Evolutionary conservation across 2,329 filamentous ascomycete genomes (phyloP).

Genomic region (Ophiostoma sp.): DNA sequence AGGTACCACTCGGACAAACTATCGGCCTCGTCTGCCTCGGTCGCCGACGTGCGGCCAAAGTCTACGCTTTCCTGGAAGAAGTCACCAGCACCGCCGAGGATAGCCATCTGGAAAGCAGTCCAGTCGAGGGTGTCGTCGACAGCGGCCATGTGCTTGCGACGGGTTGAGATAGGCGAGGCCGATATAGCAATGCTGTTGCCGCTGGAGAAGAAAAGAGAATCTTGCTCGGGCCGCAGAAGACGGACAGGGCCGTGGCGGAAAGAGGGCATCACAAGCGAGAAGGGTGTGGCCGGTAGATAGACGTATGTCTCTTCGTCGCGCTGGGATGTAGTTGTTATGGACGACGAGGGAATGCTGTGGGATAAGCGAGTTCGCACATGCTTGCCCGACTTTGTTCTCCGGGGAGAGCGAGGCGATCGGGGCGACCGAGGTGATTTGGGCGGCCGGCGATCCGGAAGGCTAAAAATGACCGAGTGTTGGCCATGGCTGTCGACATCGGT

Average conservation of each 20-base stretch:
- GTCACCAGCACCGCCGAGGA: constrained; percentile 52
- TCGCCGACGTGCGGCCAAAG: constrained; percentile 33
- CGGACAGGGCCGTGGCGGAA: constrained; percentile 54
- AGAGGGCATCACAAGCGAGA: constrained; percentile 43
- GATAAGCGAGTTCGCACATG: neutral
- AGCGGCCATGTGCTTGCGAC: constrained; percentile 19
- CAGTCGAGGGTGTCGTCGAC: constrained; percentile 54
- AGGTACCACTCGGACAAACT: constrained; percentile 49
- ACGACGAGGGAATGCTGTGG: constrained; percentile 8
- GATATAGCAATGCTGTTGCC: neutral
- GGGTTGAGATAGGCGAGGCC: constrained; percentile 9
- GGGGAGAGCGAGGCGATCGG: neutral
- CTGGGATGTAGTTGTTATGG: constrained; percentile 18
- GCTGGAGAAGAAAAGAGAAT: neutral
- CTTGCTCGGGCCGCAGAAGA: constrained; percentile 41
- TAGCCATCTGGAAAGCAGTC: constrained; percentile 62
- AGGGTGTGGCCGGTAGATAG: constrained; percentile 45
- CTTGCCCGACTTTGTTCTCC: neutral
- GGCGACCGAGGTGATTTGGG: neutral
- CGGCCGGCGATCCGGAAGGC: neutral
- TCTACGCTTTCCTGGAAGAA: constrained; percentile 42
- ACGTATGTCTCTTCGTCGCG: constrained; percentile 34
- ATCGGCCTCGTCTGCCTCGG: constrained; percentile 43
- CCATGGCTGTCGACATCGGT: constrained; percentile 24
- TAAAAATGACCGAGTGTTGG: constrained; percentile 13